Evolutionary conservation across 331 rosid genomes (phyloP).

Genomic region (Malus hybrid): DNA sequence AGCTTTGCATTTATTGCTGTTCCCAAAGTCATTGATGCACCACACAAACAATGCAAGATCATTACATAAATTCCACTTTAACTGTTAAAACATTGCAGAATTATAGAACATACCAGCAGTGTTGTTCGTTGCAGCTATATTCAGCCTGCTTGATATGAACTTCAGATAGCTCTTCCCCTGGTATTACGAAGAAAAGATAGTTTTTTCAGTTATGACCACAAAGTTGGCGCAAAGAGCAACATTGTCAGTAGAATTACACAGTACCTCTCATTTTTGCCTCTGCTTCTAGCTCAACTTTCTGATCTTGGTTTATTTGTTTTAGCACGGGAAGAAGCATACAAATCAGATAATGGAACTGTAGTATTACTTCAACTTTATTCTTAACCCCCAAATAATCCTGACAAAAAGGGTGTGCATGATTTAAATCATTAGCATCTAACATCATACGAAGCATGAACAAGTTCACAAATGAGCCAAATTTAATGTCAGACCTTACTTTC

Average conservation of each 20-base stretch:
- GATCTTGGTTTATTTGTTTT: constrained; percentile 70
- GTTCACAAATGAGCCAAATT: constrained; percentile 21
- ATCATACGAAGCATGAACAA: constrained; percentile 13
- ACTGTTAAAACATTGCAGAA: constrained; percentile 8
- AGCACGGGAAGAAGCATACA: constrained; percentile 86
- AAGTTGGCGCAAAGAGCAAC: constrained; percentile 8
- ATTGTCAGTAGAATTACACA: constrained; percentile 6
- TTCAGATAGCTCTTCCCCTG: constrained; percentile 64
- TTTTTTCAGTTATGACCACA: not conserved
- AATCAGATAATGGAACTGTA: constrained; percentile 73
- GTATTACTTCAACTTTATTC: constrained; percentile 55
- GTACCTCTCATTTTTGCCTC: constrained; percentile 67
- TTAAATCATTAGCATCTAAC: constrained; percentile 28
- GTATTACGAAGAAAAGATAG: not conserved
- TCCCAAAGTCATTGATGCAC: constrained; percentile 26
- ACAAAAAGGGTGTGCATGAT: constrained; percentile 9
- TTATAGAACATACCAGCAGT: constrained; percentile 44
- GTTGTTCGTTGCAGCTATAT: constrained; percentile 36
- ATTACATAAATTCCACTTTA: constrained; percentile 6
- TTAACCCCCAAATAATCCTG: constrained; percentile 65
- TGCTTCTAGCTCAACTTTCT: constrained; percentile 52
- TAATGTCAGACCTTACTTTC: constrained; percentile 98
- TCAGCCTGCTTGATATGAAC: constrained; percentile 66
- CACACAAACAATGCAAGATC: constrained; percentile 17
- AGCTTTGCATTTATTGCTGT: constrained; percentile 75